Evolutionary conservation across 345 rosid species (phyloP).

Genomic region (Brassica incana): DNA sequence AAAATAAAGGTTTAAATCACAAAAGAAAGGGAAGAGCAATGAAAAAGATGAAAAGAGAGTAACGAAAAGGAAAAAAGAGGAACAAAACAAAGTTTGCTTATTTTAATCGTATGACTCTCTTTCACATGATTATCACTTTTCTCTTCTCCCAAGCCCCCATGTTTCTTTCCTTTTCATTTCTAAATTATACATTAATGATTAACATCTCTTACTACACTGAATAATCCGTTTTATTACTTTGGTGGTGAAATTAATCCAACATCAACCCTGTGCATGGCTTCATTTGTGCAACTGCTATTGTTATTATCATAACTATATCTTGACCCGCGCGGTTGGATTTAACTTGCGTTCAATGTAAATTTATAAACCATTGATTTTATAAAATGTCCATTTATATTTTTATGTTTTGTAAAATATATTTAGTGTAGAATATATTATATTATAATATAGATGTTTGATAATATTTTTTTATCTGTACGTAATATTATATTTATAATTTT

Average conservation of each 20-base stretch:
- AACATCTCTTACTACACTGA: slow-evolving; percentile 6
- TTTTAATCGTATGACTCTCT: slow-evolving; percentile 35
- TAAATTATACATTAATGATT: slow-evolving; percentile 38
- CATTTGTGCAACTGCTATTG: background rate
- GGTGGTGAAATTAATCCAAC: background rate
- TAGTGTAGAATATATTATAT: too few species aligned
- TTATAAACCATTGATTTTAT: too few species aligned
- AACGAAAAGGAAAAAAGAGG: slow-evolving; percentile 26
- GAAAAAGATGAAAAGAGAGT: slow-evolving; percentile 35
- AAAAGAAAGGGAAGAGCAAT: slow-evolving; percentile 31
- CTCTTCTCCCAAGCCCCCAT: slow-evolving; percentile 28
- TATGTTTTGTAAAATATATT: too few species aligned
- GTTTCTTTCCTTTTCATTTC: slow-evolving; percentile 24
- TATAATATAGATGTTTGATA: too few species aligned
- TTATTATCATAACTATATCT: background rate
- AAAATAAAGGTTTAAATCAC: background rate
- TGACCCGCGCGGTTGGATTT: too few species aligned
- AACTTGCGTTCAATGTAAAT: too few species aligned
- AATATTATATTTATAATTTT: too few species aligned
- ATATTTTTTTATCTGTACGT: too few species aligned
- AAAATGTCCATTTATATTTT: too few species aligned
- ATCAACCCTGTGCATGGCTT: background rate
- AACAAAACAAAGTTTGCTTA: slow-evolving; percentile 40
- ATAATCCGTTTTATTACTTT: background rate
- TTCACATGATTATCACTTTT: slow-evolving; percentile 42